These are phyloP conservation scores for Calendula officinalis DNA, from an alignment of 129 eudicot genomes.

Conservation along the genomic window DNA sequence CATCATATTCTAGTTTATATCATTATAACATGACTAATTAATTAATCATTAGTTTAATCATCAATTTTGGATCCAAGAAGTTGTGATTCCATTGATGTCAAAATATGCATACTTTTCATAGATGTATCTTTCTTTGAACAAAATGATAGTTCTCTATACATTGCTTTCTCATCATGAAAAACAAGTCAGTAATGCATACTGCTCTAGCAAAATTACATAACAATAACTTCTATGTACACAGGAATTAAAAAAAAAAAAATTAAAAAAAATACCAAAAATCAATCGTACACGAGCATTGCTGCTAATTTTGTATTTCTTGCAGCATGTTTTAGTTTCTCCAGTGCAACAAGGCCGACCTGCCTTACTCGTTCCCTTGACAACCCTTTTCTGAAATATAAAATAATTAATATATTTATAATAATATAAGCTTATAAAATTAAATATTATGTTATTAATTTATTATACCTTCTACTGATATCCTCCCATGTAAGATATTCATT, in stretches of 20 bases:
- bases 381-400: constrained; percentile 63
- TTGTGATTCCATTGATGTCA: constrained; percentile 8
- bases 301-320: constrained; percentile 76
- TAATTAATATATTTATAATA: background rate
- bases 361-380: constrained; percentile 93
- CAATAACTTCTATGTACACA: constrained; percentile 29
- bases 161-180: constrained; percentile 14
- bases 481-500: constrained; percentile 95
- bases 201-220: constrained; percentile 20
- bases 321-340: constrained; percentile 89
- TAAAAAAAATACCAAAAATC: constrained; percentile 23
- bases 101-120: constrained; percentile 3
- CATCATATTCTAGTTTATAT: background rate
- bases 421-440: too few relatives aligned
- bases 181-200: constrained; percentile 32
- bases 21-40: background rate
- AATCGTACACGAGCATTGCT: constrained; percentile 66
- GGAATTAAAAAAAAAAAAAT: constrained; percentile 10
- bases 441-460: background rate
- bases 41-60: background rate
- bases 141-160: constrained; percentile 27
- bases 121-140: constrained; percentile 20
- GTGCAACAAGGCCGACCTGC: constrained; percentile 93
- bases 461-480: constrained; percentile 86
- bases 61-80: background rate